phyloP scores from a whole-genome alignment of 345 rosid genomes.

The Linum usitatissimum region DNA sequence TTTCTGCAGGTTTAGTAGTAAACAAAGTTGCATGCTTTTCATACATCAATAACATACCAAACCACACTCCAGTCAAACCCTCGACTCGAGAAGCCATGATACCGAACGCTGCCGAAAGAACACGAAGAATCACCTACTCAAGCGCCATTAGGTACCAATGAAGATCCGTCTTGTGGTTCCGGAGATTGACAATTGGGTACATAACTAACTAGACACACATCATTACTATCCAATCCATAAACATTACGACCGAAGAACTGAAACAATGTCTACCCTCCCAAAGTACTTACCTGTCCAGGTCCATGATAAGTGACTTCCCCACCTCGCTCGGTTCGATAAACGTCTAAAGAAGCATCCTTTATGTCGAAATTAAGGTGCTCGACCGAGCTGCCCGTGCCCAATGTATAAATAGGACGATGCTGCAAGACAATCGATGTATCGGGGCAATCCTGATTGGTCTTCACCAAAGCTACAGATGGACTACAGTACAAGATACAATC shows the following conservation, averaged over 20 bases:
- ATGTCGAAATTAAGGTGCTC: conserved; percentile 48
- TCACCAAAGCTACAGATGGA: too few relatives aligned
- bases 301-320: conserved; percentile 94
- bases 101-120: conserved; percentile 51
- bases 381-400: conserved; percentile 58
- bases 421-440: conserved; percentile 59
- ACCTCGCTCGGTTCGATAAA: conserved; percentile 72
- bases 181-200: conserved; percentile 79
- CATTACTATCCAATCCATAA: neutral
- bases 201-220: conserved; percentile 50
- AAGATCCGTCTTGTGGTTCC: conserved; percentile 89
- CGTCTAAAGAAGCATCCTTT: conserved; percentile 54
- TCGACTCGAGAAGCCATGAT: conserved; percentile 59
- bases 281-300: conserved; percentile 66
- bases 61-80: conserved; percentile 87
- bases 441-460: conserved; percentile 47
- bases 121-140: conserved; percentile 73
- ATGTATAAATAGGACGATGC: conserved; percentile 61
- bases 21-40: neutral
- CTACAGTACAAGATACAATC: too few relatives aligned
- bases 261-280: neutral
- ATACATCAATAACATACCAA: conserved; percentile 29
- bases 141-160: conserved; percentile 91
- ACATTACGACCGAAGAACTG: neutral
- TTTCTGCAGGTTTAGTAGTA: neutral